A percentile compares a stretch with the other conserved stretches of the same genome.
Evolutionary conservation across 208 protist species (phyloP).

Genomic region (Trichomonas gallinae): DNA sequence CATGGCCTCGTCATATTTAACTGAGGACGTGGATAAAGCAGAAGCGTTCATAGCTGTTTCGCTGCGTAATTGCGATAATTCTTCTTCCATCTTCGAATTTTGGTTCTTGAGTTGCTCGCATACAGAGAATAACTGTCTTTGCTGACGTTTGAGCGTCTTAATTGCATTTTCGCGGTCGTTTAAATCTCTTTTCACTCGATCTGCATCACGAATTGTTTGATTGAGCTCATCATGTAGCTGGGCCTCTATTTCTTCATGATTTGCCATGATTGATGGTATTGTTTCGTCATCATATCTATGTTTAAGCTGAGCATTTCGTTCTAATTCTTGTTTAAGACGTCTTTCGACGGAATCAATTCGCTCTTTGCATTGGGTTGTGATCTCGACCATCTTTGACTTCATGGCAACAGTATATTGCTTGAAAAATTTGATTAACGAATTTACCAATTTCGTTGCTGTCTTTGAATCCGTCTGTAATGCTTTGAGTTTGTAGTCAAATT

Average conservation of each 20-base stretch:
- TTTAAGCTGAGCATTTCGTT: neutral
- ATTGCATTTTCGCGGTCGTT: neutral
- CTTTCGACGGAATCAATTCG: neutral
- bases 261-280: neutral
- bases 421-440: neutral
- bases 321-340: neutral
- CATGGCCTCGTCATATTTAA: neutral
- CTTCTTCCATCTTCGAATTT: neutral
- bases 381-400: neutral
- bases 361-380: too few species aligned
- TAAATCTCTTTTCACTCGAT: neutral
- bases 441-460: neutral
- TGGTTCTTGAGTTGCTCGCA: neutral
- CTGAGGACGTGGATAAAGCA: neutral
- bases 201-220: neutral
- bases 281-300: constrained; percentile 8
- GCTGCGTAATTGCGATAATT: neutral
- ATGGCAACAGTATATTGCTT: neutral
- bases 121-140: neutral
- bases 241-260: neutral
- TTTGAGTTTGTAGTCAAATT: neutral
- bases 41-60: neutral
- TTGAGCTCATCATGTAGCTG: neutral
- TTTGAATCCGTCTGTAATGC: neutral
- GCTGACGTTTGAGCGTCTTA: neutral